phyloP scores from a whole-genome alignment of 495 filamentous ascomycete genomes.

The Xylaria telfairii region DNA sequence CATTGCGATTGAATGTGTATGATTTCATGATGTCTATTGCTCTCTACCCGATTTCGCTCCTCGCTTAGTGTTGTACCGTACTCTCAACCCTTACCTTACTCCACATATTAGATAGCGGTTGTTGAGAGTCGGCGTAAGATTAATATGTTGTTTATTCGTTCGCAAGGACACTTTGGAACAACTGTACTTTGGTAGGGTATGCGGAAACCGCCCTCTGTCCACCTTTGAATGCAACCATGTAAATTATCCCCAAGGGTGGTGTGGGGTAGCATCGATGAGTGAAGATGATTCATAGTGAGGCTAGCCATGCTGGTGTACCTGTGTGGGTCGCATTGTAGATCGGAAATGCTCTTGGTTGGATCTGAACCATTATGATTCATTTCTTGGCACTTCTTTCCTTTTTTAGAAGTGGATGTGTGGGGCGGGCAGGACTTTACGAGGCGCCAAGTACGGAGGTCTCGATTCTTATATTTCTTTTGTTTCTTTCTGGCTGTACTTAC shows the following conservation, averaged over 20 bases:
- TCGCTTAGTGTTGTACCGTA: not conserved
- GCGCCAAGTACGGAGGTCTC: too few relatives aligned
- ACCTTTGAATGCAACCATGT: not conserved
- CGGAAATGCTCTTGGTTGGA: not conserved
- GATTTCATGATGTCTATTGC: constrained; percentile 7
- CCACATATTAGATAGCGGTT: not conserved
- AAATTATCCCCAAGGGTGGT: constrained; percentile 1
- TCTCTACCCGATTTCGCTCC: not conserved
- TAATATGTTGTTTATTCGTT: not conserved
- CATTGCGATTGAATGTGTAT: constrained; percentile 13
- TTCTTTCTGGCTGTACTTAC: not conserved
- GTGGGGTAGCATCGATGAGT: constrained; percentile 11
- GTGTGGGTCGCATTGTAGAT: not conserved
- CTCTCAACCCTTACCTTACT: not conserved
- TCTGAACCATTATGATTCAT: constrained; percentile 42
- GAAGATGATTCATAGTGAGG: constrained; percentile 27
- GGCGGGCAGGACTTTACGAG: not conserved
- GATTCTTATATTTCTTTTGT: not conserved
- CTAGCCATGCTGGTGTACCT: not conserved
- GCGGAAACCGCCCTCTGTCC: not conserved
- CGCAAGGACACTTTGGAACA: not conserved
- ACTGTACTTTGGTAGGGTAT: not conserved
- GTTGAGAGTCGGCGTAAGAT: not conserved
- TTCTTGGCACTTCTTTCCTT: constrained; percentile 3
- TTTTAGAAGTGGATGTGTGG: not conserved